A percentile compares a stretch with the other conserved stretches of the same genome.
These are phyloP conservation scores for Pichia sp. DNA, from an alignment of 1,139 yeast species.

Conservation along the genomic window DNA sequence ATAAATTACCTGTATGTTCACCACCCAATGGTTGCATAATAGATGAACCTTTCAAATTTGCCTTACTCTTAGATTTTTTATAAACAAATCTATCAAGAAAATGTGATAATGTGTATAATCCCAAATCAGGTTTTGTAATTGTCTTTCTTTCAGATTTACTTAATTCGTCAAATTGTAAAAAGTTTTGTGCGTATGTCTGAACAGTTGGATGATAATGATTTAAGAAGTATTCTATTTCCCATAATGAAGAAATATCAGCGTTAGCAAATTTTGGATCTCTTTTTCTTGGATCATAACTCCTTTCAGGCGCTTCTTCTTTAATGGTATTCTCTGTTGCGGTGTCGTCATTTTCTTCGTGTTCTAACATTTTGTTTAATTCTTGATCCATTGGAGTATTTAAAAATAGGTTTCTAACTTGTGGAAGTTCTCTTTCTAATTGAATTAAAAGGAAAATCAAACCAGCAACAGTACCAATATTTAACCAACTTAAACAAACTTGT, in stretches of 20 bases:
- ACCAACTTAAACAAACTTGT: slow-evolving; percentile 81
- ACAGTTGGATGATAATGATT: slow-evolving; percentile 92
- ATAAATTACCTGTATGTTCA: slow-evolving; percentile 65
- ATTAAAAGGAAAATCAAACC: slow-evolving; percentile 78
- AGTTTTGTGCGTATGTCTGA: slow-evolving; percentile 66
- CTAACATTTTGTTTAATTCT: slow-evolving; percentile 34
- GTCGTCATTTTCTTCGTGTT: slow-evolving; percentile 26
- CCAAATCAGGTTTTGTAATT: slow-evolving; percentile 73
- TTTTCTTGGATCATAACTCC: slow-evolving; percentile 69
- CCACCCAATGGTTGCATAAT: slow-evolving; percentile 99
- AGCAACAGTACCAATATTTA: slow-evolving; percentile 81
- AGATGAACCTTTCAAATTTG: slow-evolving; percentile 69
- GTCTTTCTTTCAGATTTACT: slow-evolving; percentile 38
- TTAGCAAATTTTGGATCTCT: slow-evolving; percentile 88
- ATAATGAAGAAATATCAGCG: slow-evolving; percentile 72
- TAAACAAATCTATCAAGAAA: slow-evolving; percentile 94
- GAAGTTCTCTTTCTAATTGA: slow-evolving; percentile 53
- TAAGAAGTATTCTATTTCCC: slow-evolving; percentile 75
- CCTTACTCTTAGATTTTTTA: slow-evolving; percentile 80
- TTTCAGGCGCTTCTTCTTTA: slow-evolving; percentile 11
- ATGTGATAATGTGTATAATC: slow-evolving; percentile 79
- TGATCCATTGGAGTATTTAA: slow-evolving; percentile 39
- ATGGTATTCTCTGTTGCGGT: slow-evolving; percentile 11
- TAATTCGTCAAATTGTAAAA: slow-evolving; percentile 37
- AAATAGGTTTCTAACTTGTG: slow-evolving; percentile 45